A percentile compares a stretch with the other conserved stretches of the same genome.
phyloP scores from a whole-genome alignment of 2,329 filamentous ascomycete species.

The Canariomyces notabilis region DNA sequence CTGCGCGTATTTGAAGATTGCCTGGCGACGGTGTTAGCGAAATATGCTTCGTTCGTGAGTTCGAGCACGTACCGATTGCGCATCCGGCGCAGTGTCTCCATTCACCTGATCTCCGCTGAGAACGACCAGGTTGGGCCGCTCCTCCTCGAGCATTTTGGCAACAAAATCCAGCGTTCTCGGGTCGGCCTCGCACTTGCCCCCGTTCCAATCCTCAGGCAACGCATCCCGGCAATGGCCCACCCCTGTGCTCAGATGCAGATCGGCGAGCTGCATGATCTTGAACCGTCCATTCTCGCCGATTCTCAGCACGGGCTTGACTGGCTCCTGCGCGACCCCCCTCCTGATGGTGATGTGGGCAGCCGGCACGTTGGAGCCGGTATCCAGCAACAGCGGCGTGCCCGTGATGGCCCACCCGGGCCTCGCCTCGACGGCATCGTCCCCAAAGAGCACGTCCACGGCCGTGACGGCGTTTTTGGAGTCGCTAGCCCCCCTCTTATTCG shows the following conservation, averaged over 20 bases:
- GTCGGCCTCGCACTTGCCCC: slow-evolving; percentile 83
- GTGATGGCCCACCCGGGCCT: slow-evolving; percentile 78
- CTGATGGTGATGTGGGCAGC: slow-evolving; percentile 74
- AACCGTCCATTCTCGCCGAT: slow-evolving; percentile 88
- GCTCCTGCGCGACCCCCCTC: slow-evolving; percentile 60
- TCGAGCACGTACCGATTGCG: slow-evolving; percentile 62
- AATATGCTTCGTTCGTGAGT: not conserved
- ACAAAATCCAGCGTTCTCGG: slow-evolving; percentile 88
- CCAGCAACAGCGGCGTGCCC: slow-evolving; percentile 67
- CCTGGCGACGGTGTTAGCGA: slow-evolving; percentile 40
- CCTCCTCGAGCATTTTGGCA: slow-evolving; percentile 75
- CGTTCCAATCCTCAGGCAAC: slow-evolving; percentile 66
- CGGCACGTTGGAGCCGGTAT: slow-evolving; percentile 55
- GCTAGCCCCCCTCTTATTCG: slow-evolving; percentile 64
- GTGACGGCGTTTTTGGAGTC: slow-evolving; percentile 73
- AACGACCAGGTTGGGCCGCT: slow-evolving; percentile 89
- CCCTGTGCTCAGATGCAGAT: slow-evolving; percentile 89
- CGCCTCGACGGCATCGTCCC: slow-evolving; percentile 85
- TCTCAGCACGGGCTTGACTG: slow-evolving; percentile 65
- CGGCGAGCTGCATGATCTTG: slow-evolving; percentile 95
- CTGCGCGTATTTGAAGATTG: slow-evolving; percentile 88
- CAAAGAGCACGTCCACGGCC: slow-evolving; percentile 80
- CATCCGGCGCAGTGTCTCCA: slow-evolving; percentile 85
- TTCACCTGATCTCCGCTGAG: slow-evolving; percentile 94
- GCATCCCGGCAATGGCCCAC: slow-evolving; percentile 80